Percentiles rank a stretch among this genome's conserved stretches.
Conservation (phyloP, 2,329 filamentous ascomycete genomes). For the Parafenestella ontariensis region DNA sequence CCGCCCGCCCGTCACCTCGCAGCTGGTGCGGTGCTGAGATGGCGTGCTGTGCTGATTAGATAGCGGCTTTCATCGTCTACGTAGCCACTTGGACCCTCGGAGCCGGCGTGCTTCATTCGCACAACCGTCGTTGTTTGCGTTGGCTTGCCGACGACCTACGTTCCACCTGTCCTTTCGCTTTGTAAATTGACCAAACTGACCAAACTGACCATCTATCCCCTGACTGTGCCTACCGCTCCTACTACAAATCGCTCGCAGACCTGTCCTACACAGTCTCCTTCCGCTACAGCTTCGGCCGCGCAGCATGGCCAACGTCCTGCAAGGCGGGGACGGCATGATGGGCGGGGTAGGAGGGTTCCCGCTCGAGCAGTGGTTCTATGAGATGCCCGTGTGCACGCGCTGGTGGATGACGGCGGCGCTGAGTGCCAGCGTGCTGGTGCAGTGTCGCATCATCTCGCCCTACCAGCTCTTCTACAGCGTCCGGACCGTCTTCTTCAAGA, state of each 20-base stretch:
- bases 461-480: slow-evolving; percentile 99
- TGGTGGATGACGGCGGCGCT: slow-evolving; percentile 97
- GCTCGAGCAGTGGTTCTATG: slow-evolving; percentile 97
- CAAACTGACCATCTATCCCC: too few species aligned
- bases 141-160: neutral
- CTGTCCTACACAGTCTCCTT: neutral
- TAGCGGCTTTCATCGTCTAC: slow-evolving; percentile 30
- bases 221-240: too few species aligned
- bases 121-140: slow-evolving; percentile 1
- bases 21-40: neutral
- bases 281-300: neutral
- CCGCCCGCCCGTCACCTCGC: neutral
- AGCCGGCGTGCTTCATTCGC: neutral
- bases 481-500: slow-evolving; percentile 86
- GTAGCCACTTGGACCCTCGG: slow-evolving; percentile 27
- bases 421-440: slow-evolving; percentile 84
- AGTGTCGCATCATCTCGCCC: slow-evolving; percentile 89
- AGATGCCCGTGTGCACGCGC: slow-evolving; percentile 94
- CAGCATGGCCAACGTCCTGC: slow-evolving; percentile 56
- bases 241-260: too few species aligned
- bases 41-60: slow-evolving; percentile 4
- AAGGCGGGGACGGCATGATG: slow-evolving; percentile 53
- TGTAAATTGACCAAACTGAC: too few species aligned
- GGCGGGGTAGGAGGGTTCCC: slow-evolving; percentile 71
- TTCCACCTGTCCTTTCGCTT: slow-evolving; percentile 19